Conservation (phyloP, 768 basidiomycete genomes). For the Mrakia hoshinonis region DNA sequence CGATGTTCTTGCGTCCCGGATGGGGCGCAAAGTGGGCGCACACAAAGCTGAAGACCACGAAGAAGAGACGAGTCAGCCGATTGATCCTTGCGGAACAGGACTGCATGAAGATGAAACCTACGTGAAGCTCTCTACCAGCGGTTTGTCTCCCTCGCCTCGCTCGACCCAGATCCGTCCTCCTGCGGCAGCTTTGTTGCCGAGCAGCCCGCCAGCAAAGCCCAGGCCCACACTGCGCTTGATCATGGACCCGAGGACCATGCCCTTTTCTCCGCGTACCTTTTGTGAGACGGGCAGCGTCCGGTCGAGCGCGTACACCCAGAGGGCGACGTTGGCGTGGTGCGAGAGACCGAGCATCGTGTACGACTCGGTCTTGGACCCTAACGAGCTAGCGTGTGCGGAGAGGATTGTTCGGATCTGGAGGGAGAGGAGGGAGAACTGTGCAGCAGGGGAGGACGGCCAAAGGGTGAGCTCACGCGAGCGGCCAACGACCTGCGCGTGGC, state of each 20-base stretch:
- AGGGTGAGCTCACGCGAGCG: slow-evolving; percentile 36
- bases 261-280: slow-evolving; percentile 15
- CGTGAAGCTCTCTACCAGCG: slow-evolving; percentile 70
- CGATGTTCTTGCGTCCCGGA: slow-evolving; percentile 49
- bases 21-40: slow-evolving; percentile 86
- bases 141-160: slow-evolving; percentile 45
- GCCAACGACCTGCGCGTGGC: slow-evolving; percentile 59
- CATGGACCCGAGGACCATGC: slow-evolving; percentile 46
- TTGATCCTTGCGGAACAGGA: background rate
- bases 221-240: slow-evolving; percentile 61
- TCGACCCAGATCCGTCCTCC: slow-evolving; percentile 70
- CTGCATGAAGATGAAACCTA: slow-evolving; percentile 45
- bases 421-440: slow-evolving; percentile 43
- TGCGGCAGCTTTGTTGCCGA: slow-evolving; percentile 95
- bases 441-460: background rate
- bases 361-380: slow-evolving; percentile 43
- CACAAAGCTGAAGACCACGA: slow-evolving; percentile 58
- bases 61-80: background rate
- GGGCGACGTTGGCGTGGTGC: slow-evolving; percentile 76
- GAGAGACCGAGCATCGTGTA: slow-evolving; percentile 71
- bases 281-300: slow-evolving; percentile 47
- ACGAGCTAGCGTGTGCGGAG: slow-evolving; percentile 35
- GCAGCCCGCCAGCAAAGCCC: slow-evolving; percentile 54
- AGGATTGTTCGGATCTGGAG: slow-evolving; percentile 34
- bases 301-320: slow-evolving; percentile 78